These are phyloP conservation scores for Pyrus pyrifolia DNA, from an alignment of 306 rosid species.

Conservation along the genomic window DNA sequence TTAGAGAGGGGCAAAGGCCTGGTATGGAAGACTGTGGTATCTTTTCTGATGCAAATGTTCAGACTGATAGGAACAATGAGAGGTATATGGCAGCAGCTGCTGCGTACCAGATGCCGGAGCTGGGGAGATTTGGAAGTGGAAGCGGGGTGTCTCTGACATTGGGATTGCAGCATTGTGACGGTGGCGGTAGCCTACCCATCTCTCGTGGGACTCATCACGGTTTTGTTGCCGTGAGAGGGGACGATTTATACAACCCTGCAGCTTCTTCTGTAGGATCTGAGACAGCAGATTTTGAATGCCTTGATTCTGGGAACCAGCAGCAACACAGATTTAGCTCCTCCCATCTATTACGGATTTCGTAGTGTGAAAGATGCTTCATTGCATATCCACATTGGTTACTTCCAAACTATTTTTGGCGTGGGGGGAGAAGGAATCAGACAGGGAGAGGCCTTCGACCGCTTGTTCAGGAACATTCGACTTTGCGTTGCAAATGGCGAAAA, in stretches of 20 bases:
- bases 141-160: constrained; percentile 63
- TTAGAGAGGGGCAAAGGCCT: constrained; percentile 38
- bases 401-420: background rate
- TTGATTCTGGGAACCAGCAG: constrained; percentile 44
- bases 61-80: constrained; percentile 29
- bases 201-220: constrained; percentile 33
- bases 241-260: constrained; percentile 40
- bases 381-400: constrained; percentile 6
- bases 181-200: constrained; percentile 43
- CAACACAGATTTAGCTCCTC: constrained; percentile 48
- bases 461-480: background rate
- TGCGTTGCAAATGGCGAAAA: constrained; percentile 27
- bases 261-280: constrained; percentile 41
- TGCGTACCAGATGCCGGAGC: constrained; percentile 53
- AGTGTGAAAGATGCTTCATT: constrained; percentile 31
- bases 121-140: constrained; percentile 46
- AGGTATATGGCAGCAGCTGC: constrained; percentile 44
- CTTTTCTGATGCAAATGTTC: constrained; percentile 37
- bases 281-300: constrained; percentile 47
- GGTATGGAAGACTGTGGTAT: constrained; percentile 35
- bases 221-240: constrained; percentile 53
- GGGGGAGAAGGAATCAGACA: background rate
- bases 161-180: constrained; percentile 79
- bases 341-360: constrained; percentile 59
- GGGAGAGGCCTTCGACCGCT: background rate